phyloP scores from a whole-genome alignment of 2,329 filamentous ascomycete species.

The Penicillium sp. region DNA sequence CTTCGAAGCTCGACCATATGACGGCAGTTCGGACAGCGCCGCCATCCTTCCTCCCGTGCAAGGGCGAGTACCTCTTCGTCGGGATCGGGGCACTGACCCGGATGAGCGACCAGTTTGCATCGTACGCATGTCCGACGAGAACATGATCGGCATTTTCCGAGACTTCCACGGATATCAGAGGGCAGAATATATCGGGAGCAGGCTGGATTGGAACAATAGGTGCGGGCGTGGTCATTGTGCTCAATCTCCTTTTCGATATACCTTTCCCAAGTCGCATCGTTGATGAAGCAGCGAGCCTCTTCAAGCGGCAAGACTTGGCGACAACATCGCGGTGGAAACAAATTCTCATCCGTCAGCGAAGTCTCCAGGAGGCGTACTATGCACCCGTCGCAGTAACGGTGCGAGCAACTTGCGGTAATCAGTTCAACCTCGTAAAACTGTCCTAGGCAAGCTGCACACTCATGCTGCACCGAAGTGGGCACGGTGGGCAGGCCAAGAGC shows the following conservation, averaged over 20 bases:
- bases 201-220: conserved; percentile 26
- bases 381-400: conserved; percentile 28
- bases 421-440: neutral
- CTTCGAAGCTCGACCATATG: conserved; percentile 44
- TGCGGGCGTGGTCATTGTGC: conserved; percentile 21
- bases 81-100: conserved; percentile 27
- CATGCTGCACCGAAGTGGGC: neutral
- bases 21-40: conserved; percentile 73
- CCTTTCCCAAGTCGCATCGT: neutral
- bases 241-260: conserved; percentile 28
- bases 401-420: conserved; percentile 14
- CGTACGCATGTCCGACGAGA: conserved; percentile 21
- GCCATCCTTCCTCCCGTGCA: conserved; percentile 70
- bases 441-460: conserved; percentile 14
- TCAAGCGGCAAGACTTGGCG: conserved; percentile 19
- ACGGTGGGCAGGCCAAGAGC: too few relatives aligned
- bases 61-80: conserved; percentile 54
- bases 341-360: conserved; percentile 22
- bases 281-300: conserved; percentile 9
- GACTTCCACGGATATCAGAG: conserved; percentile 11
- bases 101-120: conserved; percentile 27
- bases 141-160: conserved; percentile 24
- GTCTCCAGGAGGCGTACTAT: conserved; percentile 18
- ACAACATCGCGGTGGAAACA: conserved; percentile 35
- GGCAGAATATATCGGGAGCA: conserved; percentile 31